Conservation (phyloP, 2,329 filamentous ascomycete genomes). For the Ophiosphaerella korrae region DNA sequence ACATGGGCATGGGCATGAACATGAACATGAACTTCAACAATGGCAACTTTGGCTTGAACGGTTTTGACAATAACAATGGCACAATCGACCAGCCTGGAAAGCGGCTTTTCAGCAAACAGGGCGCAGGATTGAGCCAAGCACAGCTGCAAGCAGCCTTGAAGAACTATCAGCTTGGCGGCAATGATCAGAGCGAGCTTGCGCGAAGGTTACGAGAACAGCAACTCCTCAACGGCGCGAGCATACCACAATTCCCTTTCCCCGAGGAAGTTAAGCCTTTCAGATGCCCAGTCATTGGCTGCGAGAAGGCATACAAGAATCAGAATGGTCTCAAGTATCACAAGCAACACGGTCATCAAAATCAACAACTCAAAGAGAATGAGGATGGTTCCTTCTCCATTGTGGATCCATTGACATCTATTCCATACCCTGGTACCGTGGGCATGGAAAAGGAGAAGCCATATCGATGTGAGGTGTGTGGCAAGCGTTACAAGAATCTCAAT, state of each 20-base stretch:
- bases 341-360: slow-evolving; percentile 91
- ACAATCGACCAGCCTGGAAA: slow-evolving; percentile 93
- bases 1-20: slow-evolving; percentile 41
- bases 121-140: slow-evolving; percentile 70
- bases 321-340: slow-evolving; percentile 94
- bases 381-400: slow-evolving; percentile 98
- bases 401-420: slow-evolving; percentile 90
- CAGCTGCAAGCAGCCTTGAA: slow-evolving; percentile 77
- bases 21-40: slow-evolving; percentile 45
- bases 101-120: slow-evolving; percentile 82
- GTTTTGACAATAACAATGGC: slow-evolving; percentile 45
- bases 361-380: slow-evolving; percentile 93
- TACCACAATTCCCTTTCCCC: slow-evolving; percentile 51
- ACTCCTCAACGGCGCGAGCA: slow-evolving; percentile 58
- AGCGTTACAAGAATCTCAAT: slow-evolving; percentile 99
- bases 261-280: slow-evolving; percentile 98
- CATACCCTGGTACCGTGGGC: slow-evolving; percentile 94
- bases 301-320: slow-evolving; percentile 99
- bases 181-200: slow-evolving; percentile 72
- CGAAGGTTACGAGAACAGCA: slow-evolving; percentile 68
- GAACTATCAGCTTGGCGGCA: slow-evolving; percentile 69
- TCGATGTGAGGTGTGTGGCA: slow-evolving; percentile 94
- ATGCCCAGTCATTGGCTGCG: slow-evolving; percentile 96
- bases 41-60: slow-evolving; percentile 49
- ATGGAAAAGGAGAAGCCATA: slow-evolving; percentile 99